Conservation (phyloP, 192 early-diverging fungal genomes). For the Backusella tuberculispora region DNA sequence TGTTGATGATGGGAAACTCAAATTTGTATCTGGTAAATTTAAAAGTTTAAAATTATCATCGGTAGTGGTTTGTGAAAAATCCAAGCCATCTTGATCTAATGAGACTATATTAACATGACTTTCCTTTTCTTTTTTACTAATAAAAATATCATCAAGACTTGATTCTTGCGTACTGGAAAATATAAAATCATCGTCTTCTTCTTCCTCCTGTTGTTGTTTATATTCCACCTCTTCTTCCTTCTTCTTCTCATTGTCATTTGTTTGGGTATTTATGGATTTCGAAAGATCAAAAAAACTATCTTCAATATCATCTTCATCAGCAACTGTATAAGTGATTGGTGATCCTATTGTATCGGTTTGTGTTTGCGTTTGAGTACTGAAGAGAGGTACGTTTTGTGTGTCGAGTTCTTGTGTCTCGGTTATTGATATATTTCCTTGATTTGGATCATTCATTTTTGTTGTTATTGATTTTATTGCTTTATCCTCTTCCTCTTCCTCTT, state of each 20-base stretch:
- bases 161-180: neutral
- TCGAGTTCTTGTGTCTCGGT: neutral
- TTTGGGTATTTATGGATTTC: neutral
- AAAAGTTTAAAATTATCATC: neutral
- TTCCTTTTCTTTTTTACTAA: neutral
- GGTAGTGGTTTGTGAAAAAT: neutral
- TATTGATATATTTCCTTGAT: neutral
- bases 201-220: neutral
- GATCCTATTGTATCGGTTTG: neutral
- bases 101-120: neutral
- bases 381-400: neutral
- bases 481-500: neutral
- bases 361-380: neutral
- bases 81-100: neutral
- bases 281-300: neutral
- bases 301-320: neutral
- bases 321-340: neutral
- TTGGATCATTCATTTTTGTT: too few relatives aligned
- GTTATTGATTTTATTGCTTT: neutral
- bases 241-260: neutral
- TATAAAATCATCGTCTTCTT: neutral
- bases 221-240: too few relatives aligned
- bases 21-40: slow-evolving; percentile 1
- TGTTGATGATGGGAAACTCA: slow-evolving; percentile 3
- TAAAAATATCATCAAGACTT: slow-evolving; percentile 1